Conservation (phyloP, 148 eudicot species). For the Silene latifolia region DNA sequence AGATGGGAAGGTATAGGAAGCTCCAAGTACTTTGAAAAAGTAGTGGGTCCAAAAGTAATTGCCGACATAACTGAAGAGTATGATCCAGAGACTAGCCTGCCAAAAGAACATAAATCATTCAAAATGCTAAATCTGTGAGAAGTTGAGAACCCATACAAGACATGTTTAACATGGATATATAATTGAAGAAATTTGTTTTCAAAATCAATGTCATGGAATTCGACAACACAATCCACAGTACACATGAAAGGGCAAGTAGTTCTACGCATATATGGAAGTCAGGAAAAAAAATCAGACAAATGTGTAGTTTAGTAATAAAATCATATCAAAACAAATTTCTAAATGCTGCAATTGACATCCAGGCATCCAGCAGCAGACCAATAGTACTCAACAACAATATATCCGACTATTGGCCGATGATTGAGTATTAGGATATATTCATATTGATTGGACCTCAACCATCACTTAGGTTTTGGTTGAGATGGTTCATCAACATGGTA, state of each 20-base stretch:
- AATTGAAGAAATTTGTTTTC: background rate
- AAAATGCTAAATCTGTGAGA: background rate
- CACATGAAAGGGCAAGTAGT: background rate
- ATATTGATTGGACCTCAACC: too few species aligned
- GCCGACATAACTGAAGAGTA: slow-evolving; percentile 91
- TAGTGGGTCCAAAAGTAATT: slow-evolving; percentile 99
- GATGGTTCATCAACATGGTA: too few species aligned
- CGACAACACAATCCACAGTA: background rate
- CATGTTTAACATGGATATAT: slow-evolving; percentile 1
- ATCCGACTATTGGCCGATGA: background rate
- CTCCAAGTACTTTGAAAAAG: slow-evolving; percentile 93
- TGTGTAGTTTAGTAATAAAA: background rate
- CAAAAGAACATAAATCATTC: slow-evolving; percentile 12
- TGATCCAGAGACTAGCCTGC: slow-evolving; percentile 95
- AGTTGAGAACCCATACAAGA: background rate
- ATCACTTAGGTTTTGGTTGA: too few species aligned
- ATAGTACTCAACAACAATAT: background rate
- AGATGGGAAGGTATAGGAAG: slow-evolving; percentile 97
- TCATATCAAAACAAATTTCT: background rate
- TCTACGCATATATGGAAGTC: background rate
- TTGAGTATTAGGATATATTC: too few species aligned
- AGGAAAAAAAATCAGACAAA: background rate
- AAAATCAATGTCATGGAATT: background rate
- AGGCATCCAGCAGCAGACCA: too few species aligned
- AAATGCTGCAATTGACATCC: background rate